Conservation (phyloP, 2,329 filamentous ascomycete species). For the Stromatinia cepivora region DNA sequence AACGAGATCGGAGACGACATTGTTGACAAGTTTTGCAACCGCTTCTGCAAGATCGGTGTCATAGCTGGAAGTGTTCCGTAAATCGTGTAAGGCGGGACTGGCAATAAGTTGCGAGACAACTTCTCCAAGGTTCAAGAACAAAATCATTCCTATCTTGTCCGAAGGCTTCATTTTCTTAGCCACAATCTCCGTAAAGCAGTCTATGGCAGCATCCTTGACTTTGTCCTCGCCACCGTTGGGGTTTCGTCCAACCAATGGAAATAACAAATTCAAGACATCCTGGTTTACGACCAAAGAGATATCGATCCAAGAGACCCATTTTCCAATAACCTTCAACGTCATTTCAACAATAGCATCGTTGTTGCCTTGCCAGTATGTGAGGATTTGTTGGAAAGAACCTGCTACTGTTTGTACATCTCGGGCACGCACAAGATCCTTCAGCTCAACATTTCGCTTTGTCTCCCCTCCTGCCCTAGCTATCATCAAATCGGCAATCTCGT, state of each 20-base stretch:
- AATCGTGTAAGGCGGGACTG: constrained; percentile 77
- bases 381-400: constrained; percentile 86
- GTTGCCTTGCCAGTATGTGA: constrained; percentile 67
- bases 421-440: constrained; percentile 87
- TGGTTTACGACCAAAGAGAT: constrained; percentile 91
- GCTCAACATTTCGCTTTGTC: constrained; percentile 78
- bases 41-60: constrained; percentile 94
- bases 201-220: constrained; percentile 86
- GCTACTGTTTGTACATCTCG: constrained; percentile 89
- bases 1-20: constrained; percentile 81
- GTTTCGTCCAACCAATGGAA: constrained; percentile 82
- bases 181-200: constrained; percentile 93
- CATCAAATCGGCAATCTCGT: constrained; percentile 94
- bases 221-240: constrained; percentile 65
- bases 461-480: constrained; percentile 76
- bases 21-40: constrained; percentile 94
- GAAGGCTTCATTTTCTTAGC: constrained; percentile 95
- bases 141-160: constrained; percentile 93
- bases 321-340: constrained; percentile 86
- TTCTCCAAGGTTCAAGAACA: constrained; percentile 81
- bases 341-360: constrained; percentile 78
- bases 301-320: constrained; percentile 99
- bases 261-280: constrained; percentile 78
- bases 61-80: constrained; percentile 79
- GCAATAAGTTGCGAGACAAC: constrained; percentile 84